Conservation (phyloP, 2,329 filamentous ascomycete species). For the Aureobasidium sp. region DNA sequence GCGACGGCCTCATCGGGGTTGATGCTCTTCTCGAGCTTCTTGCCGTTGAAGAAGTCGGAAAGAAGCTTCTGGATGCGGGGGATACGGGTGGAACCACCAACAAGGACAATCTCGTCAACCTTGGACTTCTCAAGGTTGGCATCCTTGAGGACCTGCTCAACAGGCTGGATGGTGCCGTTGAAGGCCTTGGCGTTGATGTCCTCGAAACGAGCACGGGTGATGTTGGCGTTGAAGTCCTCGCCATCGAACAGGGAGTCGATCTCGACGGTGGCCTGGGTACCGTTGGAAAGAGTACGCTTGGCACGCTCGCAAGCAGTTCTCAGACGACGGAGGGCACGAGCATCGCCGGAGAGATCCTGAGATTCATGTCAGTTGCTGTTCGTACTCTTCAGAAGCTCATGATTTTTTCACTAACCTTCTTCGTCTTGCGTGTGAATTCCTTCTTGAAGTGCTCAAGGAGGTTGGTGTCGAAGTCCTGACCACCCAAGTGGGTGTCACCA, state of each 20-base stretch:
- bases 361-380: not conserved
- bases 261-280: constrained; percentile 94
- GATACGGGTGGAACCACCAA: constrained; percentile 98
- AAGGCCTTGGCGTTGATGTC: constrained; percentile 96
- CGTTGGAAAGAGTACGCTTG: constrained; percentile 97
- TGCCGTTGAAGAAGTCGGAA: constrained; percentile 97
- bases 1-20: constrained; percentile 99
- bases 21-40: constrained; percentile 99
- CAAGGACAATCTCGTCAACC: constrained; percentile 97
- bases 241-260: constrained; percentile 98
- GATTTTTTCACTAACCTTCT: constrained; percentile 52
- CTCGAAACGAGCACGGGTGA: constrained; percentile 98
- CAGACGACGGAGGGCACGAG: constrained; percentile 90
- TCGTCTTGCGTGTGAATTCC: constrained; percentile 77
- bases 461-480: constrained; percentile 94
- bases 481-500: constrained; percentile 94
- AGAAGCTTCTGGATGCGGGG: constrained; percentile 98
- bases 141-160: constrained; percentile 95
- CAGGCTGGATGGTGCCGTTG: constrained; percentile 85
- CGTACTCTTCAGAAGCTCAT: too few relatives aligned
- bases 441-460: constrained; percentile 95
- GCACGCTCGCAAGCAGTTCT: constrained; percentile 98
- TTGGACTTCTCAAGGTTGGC: constrained; percentile 77
- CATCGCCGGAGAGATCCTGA: constrained; percentile 65
- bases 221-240: constrained; percentile 93